These are phyloP conservation scores for Pseudopyricularia cyperi DNA, from an alignment of 2,329 filamentous ascomycete genomes.

Conservation along the genomic window DNA sequence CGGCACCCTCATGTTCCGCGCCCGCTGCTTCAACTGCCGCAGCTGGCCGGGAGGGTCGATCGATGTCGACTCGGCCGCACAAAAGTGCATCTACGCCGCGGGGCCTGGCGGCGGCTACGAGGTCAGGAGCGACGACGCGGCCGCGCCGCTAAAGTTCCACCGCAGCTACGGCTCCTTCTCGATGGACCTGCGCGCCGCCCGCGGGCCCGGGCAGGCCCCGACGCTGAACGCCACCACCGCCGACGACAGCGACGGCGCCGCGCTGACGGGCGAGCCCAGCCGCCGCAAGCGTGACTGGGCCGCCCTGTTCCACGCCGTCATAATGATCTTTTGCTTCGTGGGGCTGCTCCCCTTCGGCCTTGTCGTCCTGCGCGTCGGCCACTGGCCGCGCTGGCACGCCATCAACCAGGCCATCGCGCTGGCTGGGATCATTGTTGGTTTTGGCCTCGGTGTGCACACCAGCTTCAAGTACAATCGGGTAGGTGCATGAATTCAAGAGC, in stretches of 20 bases:
- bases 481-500: too few species aligned
- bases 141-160: slow-evolving; percentile 37
- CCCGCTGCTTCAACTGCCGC: slow-evolving; percentile 38
- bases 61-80: slow-evolving; percentile 31
- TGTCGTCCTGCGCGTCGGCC: slow-evolving; percentile 36
- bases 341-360: slow-evolving; percentile 43
- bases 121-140: slow-evolving; percentile 25
- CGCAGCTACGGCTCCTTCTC: slow-evolving; percentile 38
- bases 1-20: slow-evolving; percentile 31
- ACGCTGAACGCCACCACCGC: slow-evolving; percentile 16
- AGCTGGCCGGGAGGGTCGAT: slow-evolving; percentile 35
- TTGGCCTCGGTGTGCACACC: slow-evolving; percentile 37
- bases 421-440: slow-evolving; percentile 33
- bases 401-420: slow-evolving; percentile 37
- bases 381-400: slow-evolving; percentile 40
- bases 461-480: slow-evolving; percentile 43
- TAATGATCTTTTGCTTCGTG: slow-evolving; percentile 44
- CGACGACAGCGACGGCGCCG: slow-evolving; percentile 21
- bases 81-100: slow-evolving; percentile 41
- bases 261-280: slow-evolving; percentile 12
- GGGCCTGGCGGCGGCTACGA: slow-evolving; percentile 22
- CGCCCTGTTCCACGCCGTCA: slow-evolving; percentile 28
- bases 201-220: slow-evolving; percentile 17
- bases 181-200: slow-evolving; percentile 40
- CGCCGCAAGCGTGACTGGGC: slow-evolving; percentile 20